Evolutionary conservation across 176 grass and related monocot species (phyloP).

Genomic region (Paspalum notatum): DNA sequence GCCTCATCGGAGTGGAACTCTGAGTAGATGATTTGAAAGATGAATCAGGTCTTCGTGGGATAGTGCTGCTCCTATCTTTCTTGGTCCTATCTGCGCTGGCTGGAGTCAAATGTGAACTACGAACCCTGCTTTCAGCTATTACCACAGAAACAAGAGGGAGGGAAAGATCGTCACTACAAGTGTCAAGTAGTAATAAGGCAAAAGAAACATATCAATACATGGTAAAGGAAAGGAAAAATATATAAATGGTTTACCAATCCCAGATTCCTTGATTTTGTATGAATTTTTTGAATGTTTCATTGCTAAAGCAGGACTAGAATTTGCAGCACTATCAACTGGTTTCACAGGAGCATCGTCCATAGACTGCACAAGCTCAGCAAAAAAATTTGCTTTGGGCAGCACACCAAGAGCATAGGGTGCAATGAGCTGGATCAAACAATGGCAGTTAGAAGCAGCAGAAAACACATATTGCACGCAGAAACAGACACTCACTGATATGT

Average conservation of each 20-base stretch:
- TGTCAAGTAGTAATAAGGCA: slow-evolving; percentile 7
- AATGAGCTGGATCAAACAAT: slow-evolving; percentile 70
- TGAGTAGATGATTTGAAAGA: slow-evolving; percentile 54
- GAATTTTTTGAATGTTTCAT: slow-evolving; percentile 44
- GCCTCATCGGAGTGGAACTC: slow-evolving; percentile 43
- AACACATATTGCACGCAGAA: slow-evolving; percentile 17
- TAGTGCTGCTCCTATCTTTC: slow-evolving; percentile 53
- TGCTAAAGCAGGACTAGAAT: slow-evolving; percentile 40
- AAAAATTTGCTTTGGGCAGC: slow-evolving; percentile 60
- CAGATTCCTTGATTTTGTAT: slow-evolving; percentile 50
- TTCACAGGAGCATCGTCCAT: slow-evolving; percentile 59
- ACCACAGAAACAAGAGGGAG: slow-evolving; percentile 22
- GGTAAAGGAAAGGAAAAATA: neutral
- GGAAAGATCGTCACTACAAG: neutral
- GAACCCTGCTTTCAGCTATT: slow-evolving; percentile 58
- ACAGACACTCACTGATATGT: slow-evolving; percentile 81
- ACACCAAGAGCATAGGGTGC: slow-evolving; percentile 92
- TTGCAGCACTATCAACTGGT: slow-evolving; percentile 38
- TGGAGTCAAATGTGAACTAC: slow-evolving; percentile 43
- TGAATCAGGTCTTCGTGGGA: slow-evolving; percentile 58
- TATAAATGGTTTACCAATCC: slow-evolving; percentile 38
- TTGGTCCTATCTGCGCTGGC: slow-evolving; percentile 42
- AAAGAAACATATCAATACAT: slow-evolving; percentile 27
- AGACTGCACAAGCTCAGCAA: slow-evolving; percentile 57
- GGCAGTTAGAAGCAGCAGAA: slow-evolving; percentile 40